phyloP scores from a whole-genome alignment of 2,329 filamentous ascomycete species.

The Penicillium sp. region DNA sequence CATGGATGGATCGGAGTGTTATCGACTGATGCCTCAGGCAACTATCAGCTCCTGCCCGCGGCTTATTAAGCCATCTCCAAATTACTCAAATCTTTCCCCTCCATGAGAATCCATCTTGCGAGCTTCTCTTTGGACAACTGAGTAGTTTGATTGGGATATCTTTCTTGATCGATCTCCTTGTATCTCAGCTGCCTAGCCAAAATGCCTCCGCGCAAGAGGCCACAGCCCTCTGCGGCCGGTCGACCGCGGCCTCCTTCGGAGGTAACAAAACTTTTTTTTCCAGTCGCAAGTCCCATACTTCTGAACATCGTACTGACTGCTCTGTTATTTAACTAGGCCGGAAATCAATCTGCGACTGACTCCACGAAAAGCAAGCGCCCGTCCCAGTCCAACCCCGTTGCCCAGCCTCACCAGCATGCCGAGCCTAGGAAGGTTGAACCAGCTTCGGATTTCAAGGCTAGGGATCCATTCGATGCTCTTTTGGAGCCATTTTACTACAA shows the following conservation, averaged over 20 bases:
- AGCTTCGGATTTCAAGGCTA: constrained; percentile 29
- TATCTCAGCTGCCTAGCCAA: constrained; percentile 12
- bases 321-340: background rate
- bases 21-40: constrained; percentile 16
- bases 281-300: constrained; percentile 6
- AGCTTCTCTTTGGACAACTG: constrained; percentile 8
- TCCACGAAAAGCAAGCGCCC: constrained; percentile 30
- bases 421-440: constrained; percentile 19
- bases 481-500: constrained; percentile 70
- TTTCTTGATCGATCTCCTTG: background rate
- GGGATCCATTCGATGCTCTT: constrained; percentile 58
- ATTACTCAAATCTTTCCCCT: constrained; percentile 27
- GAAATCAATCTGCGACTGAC: constrained; percentile 22
- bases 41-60: background rate
- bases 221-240: constrained; percentile 32
- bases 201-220: constrained; percentile 43
- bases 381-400: constrained; percentile 28
- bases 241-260: constrained; percentile 31
- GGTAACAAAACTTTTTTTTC: constrained; percentile 35
- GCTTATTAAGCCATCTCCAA: constrained; percentile 27
- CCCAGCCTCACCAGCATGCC: constrained; percentile 20
- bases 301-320: constrained; percentile 11
- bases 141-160: constrained; percentile 12
- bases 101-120: constrained; percentile 13
- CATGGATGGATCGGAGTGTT: too few relatives aligned